Conservation (phyloP, 208 protist genomes). For the Acanthamoeba castellanii region DNA sequence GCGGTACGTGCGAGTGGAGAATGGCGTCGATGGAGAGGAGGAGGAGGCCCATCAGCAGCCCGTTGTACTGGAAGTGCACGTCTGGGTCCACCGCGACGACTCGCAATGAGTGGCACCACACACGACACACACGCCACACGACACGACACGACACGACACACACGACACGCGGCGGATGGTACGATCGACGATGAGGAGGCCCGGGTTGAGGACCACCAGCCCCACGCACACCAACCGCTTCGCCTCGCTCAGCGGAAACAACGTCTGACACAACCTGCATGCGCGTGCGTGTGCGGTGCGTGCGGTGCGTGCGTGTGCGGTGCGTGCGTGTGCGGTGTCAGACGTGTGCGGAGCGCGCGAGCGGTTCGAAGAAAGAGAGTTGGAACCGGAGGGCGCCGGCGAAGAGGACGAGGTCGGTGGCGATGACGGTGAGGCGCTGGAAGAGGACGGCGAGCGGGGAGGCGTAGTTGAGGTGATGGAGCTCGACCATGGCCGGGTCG, state of each 20-base stretch:
- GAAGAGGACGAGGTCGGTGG: conserved; percentile 84
- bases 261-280: neutral
- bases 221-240: conserved; percentile 23
- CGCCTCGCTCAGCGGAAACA: neutral
- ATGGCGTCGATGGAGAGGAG: conserved; percentile 83
- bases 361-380: neutral
- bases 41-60: conserved; percentile 90
- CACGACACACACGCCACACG: neutral
- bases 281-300: neutral
- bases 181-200: conserved; percentile 89
- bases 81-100: no score
- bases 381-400: neutral
- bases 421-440: conserved; percentile 90
- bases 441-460: conserved; percentile 87
- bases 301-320: no score
- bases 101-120: neutral
- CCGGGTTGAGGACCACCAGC: conserved; percentile 86
- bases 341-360: neutral
- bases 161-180: neutral
- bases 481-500: conserved; percentile 86
- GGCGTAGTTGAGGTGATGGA: conserved; percentile 85
- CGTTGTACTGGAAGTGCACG: conserved; percentile 96
- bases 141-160: conserved; percentile 1
- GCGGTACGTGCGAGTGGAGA: neutral
- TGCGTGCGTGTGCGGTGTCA: no score